Evolutionary conservation across 2,329 filamentous ascomycete genomes (phyloP), one percentile per base, ranked within the genome.

Genomic region (Byssochlamys sp.): DNA sequence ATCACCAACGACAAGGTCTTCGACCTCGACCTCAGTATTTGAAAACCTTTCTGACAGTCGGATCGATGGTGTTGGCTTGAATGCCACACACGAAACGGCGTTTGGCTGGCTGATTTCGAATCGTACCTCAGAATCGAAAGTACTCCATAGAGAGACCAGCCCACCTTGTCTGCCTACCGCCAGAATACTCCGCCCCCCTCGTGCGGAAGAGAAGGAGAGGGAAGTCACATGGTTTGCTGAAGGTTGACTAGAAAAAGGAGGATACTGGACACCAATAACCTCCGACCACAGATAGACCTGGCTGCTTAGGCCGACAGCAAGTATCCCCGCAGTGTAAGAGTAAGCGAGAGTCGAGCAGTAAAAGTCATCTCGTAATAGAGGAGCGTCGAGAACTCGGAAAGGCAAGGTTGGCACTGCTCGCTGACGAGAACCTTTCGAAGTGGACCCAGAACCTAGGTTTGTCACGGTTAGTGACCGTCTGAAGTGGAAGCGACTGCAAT

Each of bases 331-430:
- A 6, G 83, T 88, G 48, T 81, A 73, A 0, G 88, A 95, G 71
- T 96, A 97, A 9, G 94, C 90, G 56, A 99, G 80, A 2, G 91
- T 81, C 0, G 91, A 94, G 74, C 91, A 96, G 71, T 99, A 99
- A 71, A 91, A 99, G 72, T 99, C 92, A 66, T 97, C 91, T 57
- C 90, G 85, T n/a, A 97, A 78, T 55, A 85, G 84, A 2, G 91
- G 91, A 7, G 92, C 92, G 74, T 96, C 90, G 4, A 99, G 80
- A 5, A 96, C 88, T 75, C 88, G 89, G 75, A 95, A 95, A 4
- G 91, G 89, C 19, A 88, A 81, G 6, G 81, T 79, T 39, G 90
- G 88, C 49, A 94, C 77, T 35, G 77, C 72, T 56, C 80, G 76
- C 57, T 67, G 60, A 50, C 59, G 59, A 45, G 59, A 56, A 45